Evolutionary conservation across 371 early-diverging fungal species (phyloP), one percentile per base, ranked within the genome.

Genomic region (Lichtheimia ramosa): DNA sequence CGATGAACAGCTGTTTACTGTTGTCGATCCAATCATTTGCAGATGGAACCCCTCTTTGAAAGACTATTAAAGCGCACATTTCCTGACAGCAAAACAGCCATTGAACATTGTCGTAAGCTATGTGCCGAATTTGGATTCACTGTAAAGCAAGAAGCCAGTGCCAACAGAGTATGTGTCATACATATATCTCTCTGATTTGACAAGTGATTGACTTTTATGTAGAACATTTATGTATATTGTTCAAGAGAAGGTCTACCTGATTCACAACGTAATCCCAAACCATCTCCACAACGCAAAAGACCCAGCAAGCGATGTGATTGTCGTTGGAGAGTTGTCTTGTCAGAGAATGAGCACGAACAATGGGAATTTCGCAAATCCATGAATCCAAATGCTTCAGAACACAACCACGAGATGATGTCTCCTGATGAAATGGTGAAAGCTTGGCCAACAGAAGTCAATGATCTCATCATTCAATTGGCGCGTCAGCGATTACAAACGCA

Each of bases 161-260:
- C 69, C 40, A 75, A 75, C 53, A 67, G 63, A 61, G 75, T 75
- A 71, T 69, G 63, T 42, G 25, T 43, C 24, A 18, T 39, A 25
- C 46, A 54, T 43, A 51, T 51, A 58, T n/a, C n/a, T n/a, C n/a
- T n/a, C n/a, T n/a, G n/a, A 43, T 46, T 42, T 49, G 48, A 59
- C 50, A 62, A 7, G 5, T 20, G n/a, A 8, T 27, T 51, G 7
- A 10, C 27, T 14, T 18, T 49, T 14, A 27, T 12, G 7, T 56
- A 61, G 62, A 61, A 61, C 39, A 81, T 86, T 6, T 82, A 83
- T 62, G 65, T 86, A 27, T 83, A 80, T 56, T 86, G 87, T 59
- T 81, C 84, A 6, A 69, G 80, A 54, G 83, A 82, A 66, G 79
- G 83, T n/a, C 64, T 81, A 10, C 75, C 80, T 7, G 83, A 80